phyloP scores from a whole-genome alignment of 2,329 filamentous ascomycete genomes.

The Apiospora kogelbergensis region DNA sequence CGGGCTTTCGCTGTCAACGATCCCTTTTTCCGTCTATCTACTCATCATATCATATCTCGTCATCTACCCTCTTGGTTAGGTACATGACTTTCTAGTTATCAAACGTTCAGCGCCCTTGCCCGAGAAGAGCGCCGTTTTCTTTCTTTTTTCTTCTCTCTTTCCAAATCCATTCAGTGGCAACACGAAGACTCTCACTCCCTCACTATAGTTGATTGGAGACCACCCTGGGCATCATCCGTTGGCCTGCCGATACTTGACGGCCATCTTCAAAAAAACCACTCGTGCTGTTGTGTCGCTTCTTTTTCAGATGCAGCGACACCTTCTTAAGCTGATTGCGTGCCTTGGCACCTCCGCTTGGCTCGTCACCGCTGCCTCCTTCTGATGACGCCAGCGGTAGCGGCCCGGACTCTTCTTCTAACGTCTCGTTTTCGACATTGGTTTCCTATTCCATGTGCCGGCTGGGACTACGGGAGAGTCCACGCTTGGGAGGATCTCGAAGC shows the following conservation, averaged over 20 bases:
- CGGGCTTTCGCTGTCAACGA: not conserved
- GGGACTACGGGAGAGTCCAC: conserved; percentile 20
- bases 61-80: not conserved
- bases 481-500: conserved; percentile 38
- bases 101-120: not conserved
- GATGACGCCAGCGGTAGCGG: not conserved
- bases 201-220: conserved; percentile 2
- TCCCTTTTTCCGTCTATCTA: not conserved
- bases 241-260: not conserved
- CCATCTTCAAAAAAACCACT: conserved; percentile 12
- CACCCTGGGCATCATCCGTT: conserved; percentile 1
- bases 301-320: conserved; percentile 12
- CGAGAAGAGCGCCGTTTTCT: not conserved
- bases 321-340: conserved; percentile 7
- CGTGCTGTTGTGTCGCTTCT: not conserved
- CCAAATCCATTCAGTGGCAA: not conserved
- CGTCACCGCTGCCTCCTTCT: not conserved
- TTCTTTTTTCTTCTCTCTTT: not conserved
- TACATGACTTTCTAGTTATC: not conserved
- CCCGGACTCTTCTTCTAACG: not conserved
- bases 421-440: not conserved
- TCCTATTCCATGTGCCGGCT: conserved; percentile 21
- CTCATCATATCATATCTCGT: not conserved
- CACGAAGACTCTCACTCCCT: not conserved
- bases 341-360: not conserved